These are phyloP conservation scores for Adansonia gregorii DNA, from an alignment of 441 rosid species.

Conservation along the genomic window DNA sequence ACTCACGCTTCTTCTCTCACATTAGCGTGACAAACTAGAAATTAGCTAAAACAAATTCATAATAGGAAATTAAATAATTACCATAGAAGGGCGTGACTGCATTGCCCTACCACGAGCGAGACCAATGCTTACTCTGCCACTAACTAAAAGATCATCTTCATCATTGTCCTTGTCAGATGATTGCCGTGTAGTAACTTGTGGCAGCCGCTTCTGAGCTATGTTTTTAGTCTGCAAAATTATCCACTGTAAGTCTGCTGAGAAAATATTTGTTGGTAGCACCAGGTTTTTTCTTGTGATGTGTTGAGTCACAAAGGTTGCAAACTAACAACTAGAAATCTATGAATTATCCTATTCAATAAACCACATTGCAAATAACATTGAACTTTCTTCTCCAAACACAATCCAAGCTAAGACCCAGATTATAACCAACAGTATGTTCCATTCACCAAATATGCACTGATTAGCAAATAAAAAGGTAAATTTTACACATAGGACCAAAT, in stretches of 20 bases:
- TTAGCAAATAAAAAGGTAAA: background rate
- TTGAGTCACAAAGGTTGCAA: background rate
- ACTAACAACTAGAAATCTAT: background rate
- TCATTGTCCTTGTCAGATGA: constrained; percentile 44
- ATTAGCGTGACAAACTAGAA: constrained; percentile 7
- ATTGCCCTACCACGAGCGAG: constrained; percentile 50
- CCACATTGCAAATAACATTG: background rate
- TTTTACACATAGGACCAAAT: background rate
- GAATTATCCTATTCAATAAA: background rate
- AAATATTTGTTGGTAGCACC: background rate
- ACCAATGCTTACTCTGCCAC: constrained; percentile 46
- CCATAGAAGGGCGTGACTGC: constrained; percentile 51
- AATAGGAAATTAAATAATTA: constrained; percentile 26
- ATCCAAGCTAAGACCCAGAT: background rate
- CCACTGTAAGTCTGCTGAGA: constrained; percentile 3
- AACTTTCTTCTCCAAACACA: background rate
- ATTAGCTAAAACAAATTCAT: constrained; percentile 18
- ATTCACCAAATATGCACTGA: background rate
- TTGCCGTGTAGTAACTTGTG: constrained; percentile 37
- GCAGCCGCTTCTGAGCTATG: constrained; percentile 48
- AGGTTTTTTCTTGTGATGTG: background rate
- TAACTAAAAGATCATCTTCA: constrained; percentile 41
- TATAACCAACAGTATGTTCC: background rate
- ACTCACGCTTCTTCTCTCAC: background rate
- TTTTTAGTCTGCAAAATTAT: constrained; percentile 38